phyloP scores from a whole-genome alignment of 257 asterid species.

The Fraxinus americana region DNA sequence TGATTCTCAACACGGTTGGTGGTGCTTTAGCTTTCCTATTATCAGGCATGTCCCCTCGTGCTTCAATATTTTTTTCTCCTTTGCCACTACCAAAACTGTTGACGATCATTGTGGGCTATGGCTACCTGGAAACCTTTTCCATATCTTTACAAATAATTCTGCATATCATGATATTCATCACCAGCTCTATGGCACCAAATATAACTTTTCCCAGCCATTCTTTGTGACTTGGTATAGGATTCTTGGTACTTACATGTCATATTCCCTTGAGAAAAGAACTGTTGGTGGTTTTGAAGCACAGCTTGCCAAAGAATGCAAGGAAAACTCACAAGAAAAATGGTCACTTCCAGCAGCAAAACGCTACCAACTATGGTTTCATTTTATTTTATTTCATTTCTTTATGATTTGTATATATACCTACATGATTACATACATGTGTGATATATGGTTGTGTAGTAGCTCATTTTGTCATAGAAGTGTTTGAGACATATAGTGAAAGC shows the following conservation, averaged over 20 bases:
- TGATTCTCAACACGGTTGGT: constrained; percentile 82
- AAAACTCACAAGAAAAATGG: constrained; percentile 31
- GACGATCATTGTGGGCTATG: constrained; percentile 94
- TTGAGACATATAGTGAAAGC: constrained; percentile 25
- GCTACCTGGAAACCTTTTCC: constrained; percentile 89
- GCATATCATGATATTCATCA: constrained; percentile 95
- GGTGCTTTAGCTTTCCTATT: constrained; percentile 82
- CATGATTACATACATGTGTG: constrained; percentile 14
- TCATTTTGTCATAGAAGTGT: constrained; percentile 22
- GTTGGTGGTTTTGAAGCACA: constrained; percentile 81
- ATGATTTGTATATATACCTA: constrained; percentile 45
- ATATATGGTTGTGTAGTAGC: constrained; percentile 46
- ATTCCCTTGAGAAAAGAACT: constrained; percentile 66
- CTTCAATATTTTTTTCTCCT: constrained; percentile 90
- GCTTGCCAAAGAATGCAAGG: constrained; percentile 69
- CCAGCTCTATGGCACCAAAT: constrained; percentile 83
- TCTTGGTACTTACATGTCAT: constrained; percentile 88
- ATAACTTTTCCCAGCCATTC: constrained; percentile 90
- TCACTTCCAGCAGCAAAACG: constrained; percentile 24
- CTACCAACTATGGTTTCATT: constrained; percentile 34
- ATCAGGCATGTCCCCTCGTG: constrained; percentile 90
- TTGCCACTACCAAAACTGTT: constrained; percentile 86
- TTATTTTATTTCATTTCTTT: not conserved
- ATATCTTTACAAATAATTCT: constrained; percentile 71
- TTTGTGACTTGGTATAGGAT: constrained; percentile 87